Percentiles rank a stretch among this genome's conserved stretches.
These are phyloP conservation scores for Taphrina deformans DNA, from an alignment of 1,139 yeast species.

Conservation along the genomic window DNA sequence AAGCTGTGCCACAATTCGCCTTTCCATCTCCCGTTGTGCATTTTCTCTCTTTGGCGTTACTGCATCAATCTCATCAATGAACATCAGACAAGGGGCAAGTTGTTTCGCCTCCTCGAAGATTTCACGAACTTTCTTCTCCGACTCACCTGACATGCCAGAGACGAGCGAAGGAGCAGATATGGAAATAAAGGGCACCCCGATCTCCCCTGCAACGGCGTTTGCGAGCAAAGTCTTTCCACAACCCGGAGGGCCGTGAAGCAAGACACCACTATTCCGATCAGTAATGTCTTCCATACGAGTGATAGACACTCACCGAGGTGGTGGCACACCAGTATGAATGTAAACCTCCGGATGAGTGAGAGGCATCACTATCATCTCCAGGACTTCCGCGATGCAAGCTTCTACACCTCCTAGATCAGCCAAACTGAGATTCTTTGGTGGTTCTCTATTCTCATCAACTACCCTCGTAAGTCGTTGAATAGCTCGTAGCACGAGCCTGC, in stretches of 20 bases:
- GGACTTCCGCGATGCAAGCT: slow-evolving; percentile 72
- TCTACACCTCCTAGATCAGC: slow-evolving; percentile 88
- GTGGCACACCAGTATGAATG: slow-evolving; percentile 83
- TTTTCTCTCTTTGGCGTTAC: slow-evolving; percentile 98
- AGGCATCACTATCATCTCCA: slow-evolving; percentile 90
- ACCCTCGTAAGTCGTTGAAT: neutral
- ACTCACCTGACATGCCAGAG: slow-evolving; percentile 99
- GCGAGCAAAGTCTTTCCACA: slow-evolving; percentile 98
- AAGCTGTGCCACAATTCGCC: slow-evolving; percentile 92
- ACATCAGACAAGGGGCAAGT: slow-evolving; percentile 87
- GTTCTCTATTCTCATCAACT: slow-evolving; percentile 53
- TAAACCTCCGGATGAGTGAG: slow-evolving; percentile 91
- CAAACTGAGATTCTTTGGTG: slow-evolving; percentile 63
- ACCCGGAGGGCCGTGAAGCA: slow-evolving; percentile 97
- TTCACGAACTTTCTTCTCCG: slow-evolving; percentile 90
- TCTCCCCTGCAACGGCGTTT: slow-evolving; percentile 81
- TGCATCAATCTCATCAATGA: slow-evolving; percentile 95
- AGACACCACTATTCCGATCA: slow-evolving; percentile 61
- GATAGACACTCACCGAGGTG: slow-evolving; percentile 54
- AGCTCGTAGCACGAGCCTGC: slow-evolving; percentile 34
- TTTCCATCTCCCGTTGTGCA: slow-evolving; percentile 97
- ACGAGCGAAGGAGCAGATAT: slow-evolving; percentile 95
- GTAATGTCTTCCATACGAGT: neutral
- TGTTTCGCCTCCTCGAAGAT: slow-evolving; percentile 88
- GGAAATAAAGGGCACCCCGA: slow-evolving; percentile 87